Evolutionary conservation across 1,139 yeast species (phyloP).

Genomic region (Yamadazyma diospyri): DNA sequence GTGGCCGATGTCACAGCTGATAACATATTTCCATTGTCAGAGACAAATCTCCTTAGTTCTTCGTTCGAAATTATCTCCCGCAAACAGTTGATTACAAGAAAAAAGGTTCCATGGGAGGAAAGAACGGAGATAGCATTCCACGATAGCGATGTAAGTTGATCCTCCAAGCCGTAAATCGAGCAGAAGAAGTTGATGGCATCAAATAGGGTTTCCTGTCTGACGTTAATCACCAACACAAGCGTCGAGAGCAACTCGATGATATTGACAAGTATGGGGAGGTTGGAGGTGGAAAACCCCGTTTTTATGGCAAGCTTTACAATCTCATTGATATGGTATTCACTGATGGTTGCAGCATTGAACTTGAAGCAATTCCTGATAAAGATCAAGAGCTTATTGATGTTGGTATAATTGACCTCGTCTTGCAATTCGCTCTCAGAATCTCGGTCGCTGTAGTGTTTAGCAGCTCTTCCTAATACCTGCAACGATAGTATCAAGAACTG

Average conservation of each 20-base stretch:
- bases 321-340: constrained; percentile 32
- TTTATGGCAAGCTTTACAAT: constrained; percentile 34
- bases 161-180: constrained; percentile 30
- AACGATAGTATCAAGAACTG: constrained; percentile 17
- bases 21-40: constrained; percentile 10
- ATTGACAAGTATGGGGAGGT: constrained; percentile 33
- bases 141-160: constrained; percentile 32
- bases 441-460: constrained; percentile 10
- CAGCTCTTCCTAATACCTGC: constrained; percentile 12
- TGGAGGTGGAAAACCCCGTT: constrained; percentile 43
- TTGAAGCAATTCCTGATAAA: constrained; percentile 45
- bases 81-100: constrained; percentile 19
- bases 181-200: constrained; percentile 47
- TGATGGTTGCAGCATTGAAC: constrained; percentile 45
- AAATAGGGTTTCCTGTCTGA: constrained; percentile 41
- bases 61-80: constrained; percentile 25
- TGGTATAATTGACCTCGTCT: constrained; percentile 14
- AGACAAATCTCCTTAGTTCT: constrained; percentile 21
- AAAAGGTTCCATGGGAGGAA: constrained; percentile 20
- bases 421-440: constrained; percentile 6
- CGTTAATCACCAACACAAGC: constrained; percentile 42
- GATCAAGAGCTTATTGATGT: constrained; percentile 24
- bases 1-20: constrained; percentile 10
- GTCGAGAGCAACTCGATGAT: constrained; percentile 47
- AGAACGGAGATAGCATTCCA: constrained; percentile 31